These are phyloP conservation scores for Rhizopus sp. DNA, from an alignment of 371 early-diverging fungal genomes.

Conservation along the genomic window DNA sequence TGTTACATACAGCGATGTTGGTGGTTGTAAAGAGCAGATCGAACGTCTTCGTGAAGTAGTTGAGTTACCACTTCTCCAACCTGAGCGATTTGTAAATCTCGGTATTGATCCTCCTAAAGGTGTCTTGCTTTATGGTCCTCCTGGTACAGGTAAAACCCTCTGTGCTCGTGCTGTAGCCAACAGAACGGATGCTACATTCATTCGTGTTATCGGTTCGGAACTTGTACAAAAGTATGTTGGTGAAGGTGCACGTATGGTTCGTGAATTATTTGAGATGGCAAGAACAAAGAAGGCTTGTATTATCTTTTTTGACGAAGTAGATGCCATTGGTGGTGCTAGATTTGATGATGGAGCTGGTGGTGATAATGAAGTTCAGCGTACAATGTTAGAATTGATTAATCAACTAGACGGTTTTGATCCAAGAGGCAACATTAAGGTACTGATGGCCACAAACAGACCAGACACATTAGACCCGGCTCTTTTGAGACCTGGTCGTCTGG, in stretches of 20 bases:
- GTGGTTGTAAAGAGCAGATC: constrained; percentile 99
- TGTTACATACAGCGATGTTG: constrained; percentile 99
- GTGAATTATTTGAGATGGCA: constrained; percentile 99
- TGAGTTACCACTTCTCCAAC: constrained; percentile 99
- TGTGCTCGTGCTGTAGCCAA: constrained; percentile 99
- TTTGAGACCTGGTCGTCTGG: constrained; percentile 98
- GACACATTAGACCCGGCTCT: constrained; percentile 98
- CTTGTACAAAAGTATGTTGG: constrained; percentile 99
- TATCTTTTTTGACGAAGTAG: constrained; percentile 99
- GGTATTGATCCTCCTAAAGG: constrained; percentile 99
- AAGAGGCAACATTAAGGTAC: constrained; percentile 98
- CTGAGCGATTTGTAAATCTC: constrained; percentile 98
- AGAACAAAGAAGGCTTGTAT: constrained; percentile 80
- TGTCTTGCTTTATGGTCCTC: constrained; percentile 98
- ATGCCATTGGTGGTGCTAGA: constrained; percentile 98
- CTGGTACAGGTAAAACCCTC: constrained; percentile 99
- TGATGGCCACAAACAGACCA: constrained; percentile 99
- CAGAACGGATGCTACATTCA: constrained; percentile 99
- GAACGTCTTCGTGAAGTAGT: constrained; percentile 99
- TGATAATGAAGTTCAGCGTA: constrained; percentile 97
- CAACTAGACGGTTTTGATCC: constrained; percentile 99
- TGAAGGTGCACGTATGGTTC: constrained; percentile 99
- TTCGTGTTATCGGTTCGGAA: constrained; percentile 99
- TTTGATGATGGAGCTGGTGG: constrained; percentile 86
- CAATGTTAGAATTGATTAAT: constrained; percentile 99